Evolutionary conservation across 2,329 filamentous ascomycete species (phyloP).

Genomic region (Claviceps pazoutovae): DNA sequence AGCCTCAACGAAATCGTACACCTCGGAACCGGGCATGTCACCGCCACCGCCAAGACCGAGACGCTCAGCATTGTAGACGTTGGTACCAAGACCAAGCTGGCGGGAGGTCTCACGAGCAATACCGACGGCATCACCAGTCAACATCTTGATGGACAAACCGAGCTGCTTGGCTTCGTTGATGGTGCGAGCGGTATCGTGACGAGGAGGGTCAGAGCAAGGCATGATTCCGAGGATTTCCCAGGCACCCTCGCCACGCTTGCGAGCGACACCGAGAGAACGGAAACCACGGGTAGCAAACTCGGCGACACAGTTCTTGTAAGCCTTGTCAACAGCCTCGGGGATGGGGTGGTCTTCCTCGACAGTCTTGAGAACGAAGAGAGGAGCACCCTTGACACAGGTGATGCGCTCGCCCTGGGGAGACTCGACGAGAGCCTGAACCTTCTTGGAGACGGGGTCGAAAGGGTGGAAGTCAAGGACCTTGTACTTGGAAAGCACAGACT

Average conservation of each 20-base stretch:
- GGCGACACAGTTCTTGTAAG: constrained; percentile 84
- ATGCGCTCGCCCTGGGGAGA: constrained; percentile 74
- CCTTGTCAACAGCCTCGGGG: constrained; percentile 60
- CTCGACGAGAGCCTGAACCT: constrained; percentile 72
- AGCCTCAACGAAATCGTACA: constrained; percentile 91
- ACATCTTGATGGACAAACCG: constrained; percentile 87
- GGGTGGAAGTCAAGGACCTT: constrained; percentile 73
- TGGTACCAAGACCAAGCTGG: constrained; percentile 81
- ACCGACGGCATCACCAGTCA: constrained; percentile 87
- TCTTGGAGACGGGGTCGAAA: constrained; percentile 89
- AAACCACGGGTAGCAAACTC: constrained; percentile 90
- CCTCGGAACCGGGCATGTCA: constrained; percentile 86
- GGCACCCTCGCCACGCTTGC: constrained; percentile 65
- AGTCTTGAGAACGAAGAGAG: constrained; percentile 74
- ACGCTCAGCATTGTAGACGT: constrained; percentile 86
- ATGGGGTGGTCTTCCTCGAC: constrained; percentile 76
- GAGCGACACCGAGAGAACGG: constrained; percentile 84
- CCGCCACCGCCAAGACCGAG: constrained; percentile 81
- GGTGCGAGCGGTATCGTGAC: constrained; percentile 80
- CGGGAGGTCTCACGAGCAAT: constrained; percentile 86
- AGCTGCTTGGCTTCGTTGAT: constrained; percentile 81
- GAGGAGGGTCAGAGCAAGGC: constrained; percentile 84
- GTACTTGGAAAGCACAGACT: constrained; percentile 69
- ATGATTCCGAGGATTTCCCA: constrained; percentile 94
- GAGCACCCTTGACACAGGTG: constrained; percentile 81